Percentiles rank a stretch among this genome's conserved stretches.
phyloP scores from a whole-genome alignment of 495 filamentous ascomycete genomes.

The Penicillium diatomitis region DNA sequence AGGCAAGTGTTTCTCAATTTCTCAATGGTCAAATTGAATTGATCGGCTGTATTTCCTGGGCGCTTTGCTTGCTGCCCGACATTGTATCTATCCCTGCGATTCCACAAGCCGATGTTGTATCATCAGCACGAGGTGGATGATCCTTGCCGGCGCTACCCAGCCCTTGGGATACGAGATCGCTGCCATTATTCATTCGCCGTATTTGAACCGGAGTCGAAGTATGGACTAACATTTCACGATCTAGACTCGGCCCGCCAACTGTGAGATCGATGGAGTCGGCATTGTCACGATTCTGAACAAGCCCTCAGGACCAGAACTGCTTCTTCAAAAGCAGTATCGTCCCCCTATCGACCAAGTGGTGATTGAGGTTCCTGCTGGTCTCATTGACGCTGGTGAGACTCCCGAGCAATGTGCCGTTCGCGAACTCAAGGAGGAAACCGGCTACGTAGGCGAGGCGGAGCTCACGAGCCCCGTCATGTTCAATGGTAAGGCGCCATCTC shows the following conservation, averaged over 20 bases:
- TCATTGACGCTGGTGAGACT: conserved; percentile 75
- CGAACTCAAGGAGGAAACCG: conserved; percentile 93
- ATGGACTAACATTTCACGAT: conserved; percentile 1
- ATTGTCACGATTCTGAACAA: conserved; percentile 82
- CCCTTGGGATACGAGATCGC: no score
- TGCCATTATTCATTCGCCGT: no score
- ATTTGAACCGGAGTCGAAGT: background rate
- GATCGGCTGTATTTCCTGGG: background rate
- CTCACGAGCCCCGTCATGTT: conserved; percentile 24
- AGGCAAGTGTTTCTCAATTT: conserved; percentile 26
- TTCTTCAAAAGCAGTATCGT: conserved; percentile 83
- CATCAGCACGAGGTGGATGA: no score
- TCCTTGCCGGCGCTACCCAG: no score
- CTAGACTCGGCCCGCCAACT: conserved; percentile 55
- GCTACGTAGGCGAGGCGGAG: conserved; percentile 64
- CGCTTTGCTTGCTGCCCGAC: background rate
- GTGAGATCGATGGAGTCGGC: conserved; percentile 79
- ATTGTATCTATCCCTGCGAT: background rate
- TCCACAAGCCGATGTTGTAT: no score
- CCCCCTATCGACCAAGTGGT: conserved; percentile 70
- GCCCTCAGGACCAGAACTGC: conserved; percentile 58
- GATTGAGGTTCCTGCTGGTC: conserved; percentile 79
- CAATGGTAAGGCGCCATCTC: conserved; percentile 13
- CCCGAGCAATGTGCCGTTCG: conserved; percentile 70
- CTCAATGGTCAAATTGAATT: conserved; percentile 2